Evolutionary conservation across 176 grass and related monocot species (phyloP).

Genomic region (Zoysia japonica): DNA sequence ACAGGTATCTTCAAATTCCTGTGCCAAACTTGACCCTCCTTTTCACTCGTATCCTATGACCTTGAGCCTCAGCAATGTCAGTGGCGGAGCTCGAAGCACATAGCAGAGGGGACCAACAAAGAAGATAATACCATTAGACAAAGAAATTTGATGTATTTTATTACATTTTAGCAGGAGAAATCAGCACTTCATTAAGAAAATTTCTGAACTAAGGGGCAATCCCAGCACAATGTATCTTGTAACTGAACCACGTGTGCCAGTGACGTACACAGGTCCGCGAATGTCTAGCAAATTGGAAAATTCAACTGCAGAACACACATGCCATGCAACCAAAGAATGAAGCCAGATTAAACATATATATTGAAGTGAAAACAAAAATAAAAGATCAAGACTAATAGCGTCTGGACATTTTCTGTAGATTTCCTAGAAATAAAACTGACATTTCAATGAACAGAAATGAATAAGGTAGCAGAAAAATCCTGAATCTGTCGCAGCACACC

Average conservation of each 20-base stretch:
- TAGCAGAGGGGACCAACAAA: too few relatives aligned
- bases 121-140: too few relatives aligned
- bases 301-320: background rate
- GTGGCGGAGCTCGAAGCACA: too few relatives aligned
- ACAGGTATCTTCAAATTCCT: too few relatives aligned
- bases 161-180: too few relatives aligned
- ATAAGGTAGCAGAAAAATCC: background rate
- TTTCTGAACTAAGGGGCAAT: too few relatives aligned
- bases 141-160: too few relatives aligned
- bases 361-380: background rate
- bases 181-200: too few relatives aligned
- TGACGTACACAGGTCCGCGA: background rate
- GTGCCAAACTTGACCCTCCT: too few relatives aligned
- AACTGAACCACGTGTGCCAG: background rate
- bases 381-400: background rate
- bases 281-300: background rate
- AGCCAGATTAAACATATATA: background rate
- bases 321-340: background rate
- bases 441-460: background rate
- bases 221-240: background rate
- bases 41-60: too few relatives aligned
- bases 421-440: background rate
- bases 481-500: background rate
- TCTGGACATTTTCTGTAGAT: background rate
- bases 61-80: too few relatives aligned